phyloP scores from a whole-genome alignment of 2,329 filamentous ascomycete species.

The Uncinocarpus reesii region DNA sequence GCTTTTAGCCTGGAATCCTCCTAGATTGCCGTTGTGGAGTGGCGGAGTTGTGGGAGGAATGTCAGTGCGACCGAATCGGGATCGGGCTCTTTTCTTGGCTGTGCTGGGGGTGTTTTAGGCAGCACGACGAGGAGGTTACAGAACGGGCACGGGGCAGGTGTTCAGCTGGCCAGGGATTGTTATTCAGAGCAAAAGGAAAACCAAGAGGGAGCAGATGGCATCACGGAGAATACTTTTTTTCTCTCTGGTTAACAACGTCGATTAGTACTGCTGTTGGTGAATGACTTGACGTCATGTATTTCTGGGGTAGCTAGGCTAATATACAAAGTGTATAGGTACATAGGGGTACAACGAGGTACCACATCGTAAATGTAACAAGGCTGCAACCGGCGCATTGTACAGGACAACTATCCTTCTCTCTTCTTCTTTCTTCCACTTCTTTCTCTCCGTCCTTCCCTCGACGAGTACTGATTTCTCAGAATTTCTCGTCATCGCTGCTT shows the following conservation, averaged over 20 bases:
- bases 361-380: neutral
- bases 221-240: too few relatives aligned
- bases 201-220: neutral
- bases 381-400: neutral
- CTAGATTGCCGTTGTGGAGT: too few relatives aligned
- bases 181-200: neutral
- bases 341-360: neutral
- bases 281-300: neutral
- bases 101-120: neutral
- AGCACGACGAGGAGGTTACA: neutral
- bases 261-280: too few relatives aligned
- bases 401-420: neutral
- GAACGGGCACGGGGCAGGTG: neutral
- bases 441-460: neutral
- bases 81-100: too few relatives aligned
- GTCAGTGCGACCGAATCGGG: too few relatives aligned
- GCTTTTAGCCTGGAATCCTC: too few relatives aligned
- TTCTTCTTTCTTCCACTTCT: neutral
- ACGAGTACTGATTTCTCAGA: neutral
- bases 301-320: neutral
- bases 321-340: slow-evolving; percentile 1
- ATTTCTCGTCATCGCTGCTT: neutral
- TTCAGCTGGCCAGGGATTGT: slow-evolving; percentile 8
- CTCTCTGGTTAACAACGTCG: too few relatives aligned
- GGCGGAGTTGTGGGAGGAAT: too few relatives aligned